phyloP scores from a whole-genome alignment of 495 filamentous ascomycete species.

The Clavariopsis aquatica region DNA sequence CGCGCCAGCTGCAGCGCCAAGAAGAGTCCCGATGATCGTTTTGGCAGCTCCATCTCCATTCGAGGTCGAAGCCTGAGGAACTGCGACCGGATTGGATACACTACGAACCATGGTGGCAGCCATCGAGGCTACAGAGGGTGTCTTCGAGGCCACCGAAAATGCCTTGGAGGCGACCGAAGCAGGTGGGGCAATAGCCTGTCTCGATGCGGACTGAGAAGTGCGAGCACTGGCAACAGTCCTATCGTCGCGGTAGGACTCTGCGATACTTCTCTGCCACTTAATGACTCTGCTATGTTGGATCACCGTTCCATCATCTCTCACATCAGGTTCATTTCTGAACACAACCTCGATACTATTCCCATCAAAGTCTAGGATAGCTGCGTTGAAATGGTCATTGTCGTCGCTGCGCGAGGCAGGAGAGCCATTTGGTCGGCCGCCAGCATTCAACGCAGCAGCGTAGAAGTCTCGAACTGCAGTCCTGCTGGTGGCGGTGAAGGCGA shows the following conservation, averaged over 20 bases:
- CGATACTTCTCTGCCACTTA: conserved; percentile 42
- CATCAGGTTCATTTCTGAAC: conserved; percentile 45
- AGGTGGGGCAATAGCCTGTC: conserved; percentile 20
- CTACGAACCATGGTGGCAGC: conserved; percentile 31
- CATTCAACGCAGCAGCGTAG: conserved; percentile 59
- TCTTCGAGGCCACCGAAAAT: conserved; percentile 21
- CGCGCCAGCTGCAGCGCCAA: conserved; percentile 75
- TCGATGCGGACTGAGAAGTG: conserved; percentile 16
- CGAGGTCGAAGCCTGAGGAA: conserved; percentile 38
- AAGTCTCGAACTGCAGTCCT: conserved; percentile 60
- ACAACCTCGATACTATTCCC: conserved; percentile 65
- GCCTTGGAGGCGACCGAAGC: conserved; percentile 26
- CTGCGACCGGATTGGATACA: conserved; percentile 33
- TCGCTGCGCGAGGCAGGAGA: conserved; percentile 57
- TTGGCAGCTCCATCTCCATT: conserved; percentile 51
- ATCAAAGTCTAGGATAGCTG: conserved; percentile 62
- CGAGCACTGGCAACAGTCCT: conserved; percentile 37
- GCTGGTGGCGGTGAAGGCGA: conserved; percentile 59
- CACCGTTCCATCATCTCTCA: conserved; percentile 30
- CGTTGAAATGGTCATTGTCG: conserved; percentile 59
- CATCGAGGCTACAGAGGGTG: conserved; percentile 27
- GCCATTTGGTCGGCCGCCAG: conserved; percentile 59
- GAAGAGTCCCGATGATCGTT: conserved; percentile 71
- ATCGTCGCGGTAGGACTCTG: conserved; percentile 31
- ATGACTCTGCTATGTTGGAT: conserved; percentile 42